Evolutionary conservation across 2,329 filamentous ascomycete genomes (phyloP), one percentile per base, ranked within the genome.

Genomic region (Celoporthe dispersa): DNA sequence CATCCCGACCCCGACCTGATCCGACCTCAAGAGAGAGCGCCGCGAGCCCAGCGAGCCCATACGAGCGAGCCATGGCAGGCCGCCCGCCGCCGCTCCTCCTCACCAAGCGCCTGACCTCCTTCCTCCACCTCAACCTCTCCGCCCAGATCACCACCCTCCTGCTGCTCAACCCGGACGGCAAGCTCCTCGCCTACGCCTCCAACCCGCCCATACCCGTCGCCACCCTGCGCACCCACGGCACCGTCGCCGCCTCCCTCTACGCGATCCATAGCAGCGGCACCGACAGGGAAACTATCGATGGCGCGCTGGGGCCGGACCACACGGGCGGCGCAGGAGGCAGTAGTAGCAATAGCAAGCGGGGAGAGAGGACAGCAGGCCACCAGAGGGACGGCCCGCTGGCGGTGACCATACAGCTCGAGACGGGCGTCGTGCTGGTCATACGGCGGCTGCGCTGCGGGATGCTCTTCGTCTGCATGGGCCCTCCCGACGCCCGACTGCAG

Each of bases 191-290:
- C 69, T 88, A 89, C 77, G 86, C 88, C 53, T 87, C 86, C 65
- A 79, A 83, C 2, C 82, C 71, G 25, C 66, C 69, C 61, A 66
- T 87, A 60, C 81, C 88, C 64, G 86, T 89, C 74, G 81, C 84
- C 71, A 81, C 84, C 28, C 84, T 91, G 53, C 88, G 89, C 75
- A 88, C 86, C 12, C 88, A 90, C 77, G 87, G 87, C 74, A 90
- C 88, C 70, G 87, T 91, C 71, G 89, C 89, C 57, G 87, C 87
- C 70, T 88, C 86, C 7, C 84, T 91, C 28, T 89, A 88, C 82
- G 81, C 84, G 28, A 84, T 90, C 59, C 88, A 91, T 78, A 82
- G 84, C 55, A 80, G 81, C 33, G 80, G 82, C 16, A 81, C 81
- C 37, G 75, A 78, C 63, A 77, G 80, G 67, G 78, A 86, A 7